phyloP scores from a whole-genome alignment of 768 basidiomycete species.

The Piloderma croceum region DNA sequence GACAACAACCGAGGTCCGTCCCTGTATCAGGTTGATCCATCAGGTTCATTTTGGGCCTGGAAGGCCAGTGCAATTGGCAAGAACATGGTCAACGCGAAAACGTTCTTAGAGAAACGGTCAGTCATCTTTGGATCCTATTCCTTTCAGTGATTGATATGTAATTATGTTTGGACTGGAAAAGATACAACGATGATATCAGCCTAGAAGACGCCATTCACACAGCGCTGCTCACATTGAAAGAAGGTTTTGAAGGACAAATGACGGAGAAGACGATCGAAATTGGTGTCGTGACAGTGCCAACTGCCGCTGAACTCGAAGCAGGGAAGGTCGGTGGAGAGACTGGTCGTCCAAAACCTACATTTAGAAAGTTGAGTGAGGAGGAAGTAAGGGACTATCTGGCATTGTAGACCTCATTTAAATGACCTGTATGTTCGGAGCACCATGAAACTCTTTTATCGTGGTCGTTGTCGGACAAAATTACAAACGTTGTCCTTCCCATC shows the following conservation, averaged over 20 bases:
- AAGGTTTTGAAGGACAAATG: conserved; percentile 99
- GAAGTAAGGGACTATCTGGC: conserved; percentile 96
- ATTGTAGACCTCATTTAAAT: no score
- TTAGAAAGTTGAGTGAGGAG: conserved; percentile 93
- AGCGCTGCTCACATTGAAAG: conserved; percentile 93
- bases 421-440: no score
- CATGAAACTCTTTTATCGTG: no score
- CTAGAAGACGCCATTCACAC: conserved; percentile 99
- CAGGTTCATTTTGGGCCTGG: conserved; percentile 99
- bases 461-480: no score
- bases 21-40: conserved; percentile 99
- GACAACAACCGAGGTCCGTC: conserved; percentile 90
- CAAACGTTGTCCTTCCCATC: no score
- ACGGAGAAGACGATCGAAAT: conserved; percentile 99
- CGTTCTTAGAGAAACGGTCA: conserved; percentile 97
- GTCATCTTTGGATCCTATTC: conserved; percentile 21
- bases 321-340: conserved; percentile 65
- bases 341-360: conserved; percentile 76
- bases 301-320: conserved; percentile 48
- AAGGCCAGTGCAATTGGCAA: conserved; percentile 99
- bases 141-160: conserved; percentile 27
- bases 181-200: conserved; percentile 99
- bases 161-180: no score
- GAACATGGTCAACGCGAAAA: conserved; percentile 99
- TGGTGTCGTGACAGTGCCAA: conserved; percentile 90